A percentile compares a stretch with the other conserved stretches of the same genome.
These are phyloP conservation scores for Aechmea fasciata DNA, from an alignment of 176 grass and related monocot genomes.

Conservation along the genomic window DNA sequence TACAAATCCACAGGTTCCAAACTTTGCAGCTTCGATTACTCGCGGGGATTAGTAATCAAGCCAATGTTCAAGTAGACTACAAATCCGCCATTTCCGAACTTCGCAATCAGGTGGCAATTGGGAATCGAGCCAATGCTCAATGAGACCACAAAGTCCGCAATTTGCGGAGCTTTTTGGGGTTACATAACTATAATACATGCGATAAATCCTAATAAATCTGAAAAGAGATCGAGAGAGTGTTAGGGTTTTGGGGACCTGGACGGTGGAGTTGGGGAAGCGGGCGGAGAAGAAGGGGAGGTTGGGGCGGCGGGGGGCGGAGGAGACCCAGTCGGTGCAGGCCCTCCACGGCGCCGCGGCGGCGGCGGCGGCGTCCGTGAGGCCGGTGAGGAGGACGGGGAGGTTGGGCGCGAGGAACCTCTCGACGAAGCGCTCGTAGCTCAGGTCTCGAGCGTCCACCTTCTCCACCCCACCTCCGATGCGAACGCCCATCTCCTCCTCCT, in stretches of 20 bases:
- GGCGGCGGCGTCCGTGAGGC: constrained; percentile 38
- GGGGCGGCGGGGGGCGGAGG: constrained; percentile 21
- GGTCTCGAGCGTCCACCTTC: constrained; percentile 40
- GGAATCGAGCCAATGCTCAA: too few relatives aligned
- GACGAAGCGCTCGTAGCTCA: constrained; percentile 62
- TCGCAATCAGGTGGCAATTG: too few relatives aligned
- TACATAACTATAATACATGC: too few relatives aligned
- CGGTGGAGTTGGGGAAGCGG: constrained; percentile 34
- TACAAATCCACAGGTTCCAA: too few relatives aligned
- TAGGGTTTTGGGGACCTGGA: constrained; percentile 25
- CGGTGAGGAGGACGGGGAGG: constrained; percentile 67
- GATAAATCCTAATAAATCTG: too few relatives aligned
- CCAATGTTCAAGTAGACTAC: neutral
- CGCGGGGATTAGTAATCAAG: too few relatives aligned
- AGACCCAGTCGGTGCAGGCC: constrained; percentile 47
- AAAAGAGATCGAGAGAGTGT: neutral
- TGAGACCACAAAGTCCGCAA: too few relatives aligned
- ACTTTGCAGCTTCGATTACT: too few relatives aligned
- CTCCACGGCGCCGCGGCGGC: constrained; percentile 20
- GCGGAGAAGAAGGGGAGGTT: constrained; percentile 33
- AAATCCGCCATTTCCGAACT: neutral
- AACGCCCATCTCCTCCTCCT: neutral
- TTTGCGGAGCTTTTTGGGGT: too few relatives aligned
- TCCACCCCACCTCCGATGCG: constrained; percentile 50
- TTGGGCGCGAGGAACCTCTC: constrained; percentile 59